A percentile compares a stretch with the other conserved stretches of the same genome.
phyloP scores from a whole-genome alignment of 169 alveolate species.

The Toxoplasma gondii region DNA sequence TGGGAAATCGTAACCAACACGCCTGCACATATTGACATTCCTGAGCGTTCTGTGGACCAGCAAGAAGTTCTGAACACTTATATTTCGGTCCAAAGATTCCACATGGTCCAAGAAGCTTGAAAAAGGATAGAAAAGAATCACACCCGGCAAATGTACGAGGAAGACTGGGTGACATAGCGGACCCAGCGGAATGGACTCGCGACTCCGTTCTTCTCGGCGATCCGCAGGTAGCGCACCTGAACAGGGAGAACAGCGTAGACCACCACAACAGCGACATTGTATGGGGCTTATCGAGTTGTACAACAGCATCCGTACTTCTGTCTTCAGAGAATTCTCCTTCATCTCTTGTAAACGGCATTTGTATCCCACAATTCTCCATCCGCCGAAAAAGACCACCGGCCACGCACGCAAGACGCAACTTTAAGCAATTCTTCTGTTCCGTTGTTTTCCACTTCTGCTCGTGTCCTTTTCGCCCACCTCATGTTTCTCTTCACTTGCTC shows the following conservation, averaged over 20 bases:
- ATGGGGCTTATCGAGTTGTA: neutral
- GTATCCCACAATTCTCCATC: too few species aligned
- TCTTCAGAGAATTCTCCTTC: too few species aligned
- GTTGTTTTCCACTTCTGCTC: too few species aligned
- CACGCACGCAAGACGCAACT: too few species aligned
- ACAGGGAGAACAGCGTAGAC: neutral
- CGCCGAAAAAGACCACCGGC: too few species aligned
- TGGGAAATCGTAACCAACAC: neutral
- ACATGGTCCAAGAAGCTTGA: neutral
- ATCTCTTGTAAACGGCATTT: too few species aligned
- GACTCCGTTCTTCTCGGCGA: slow-evolving; percentile 85
- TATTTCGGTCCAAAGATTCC: neutral
- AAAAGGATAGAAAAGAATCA: neutral
- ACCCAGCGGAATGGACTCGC: slow-evolving; percentile 95
- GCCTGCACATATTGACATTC: too few species aligned
- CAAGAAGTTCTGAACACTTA: neutral
- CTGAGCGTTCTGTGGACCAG: neutral
- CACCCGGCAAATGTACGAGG: slow-evolving; percentile 91
- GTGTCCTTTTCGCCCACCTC: too few species aligned
- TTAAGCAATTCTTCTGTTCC: too few species aligned
- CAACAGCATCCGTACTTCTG: too few species aligned
- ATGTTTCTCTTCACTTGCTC: too few species aligned
- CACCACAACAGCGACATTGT: neutral
- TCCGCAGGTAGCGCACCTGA: slow-evolving; percentile 82
- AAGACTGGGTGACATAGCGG: slow-evolving; percentile 93